Evolutionary conservation across 192 early-diverging fungal species (phyloP), one percentile per base, ranked within the genome.

Genomic region (Umbelopsis ramanniana): DNA sequence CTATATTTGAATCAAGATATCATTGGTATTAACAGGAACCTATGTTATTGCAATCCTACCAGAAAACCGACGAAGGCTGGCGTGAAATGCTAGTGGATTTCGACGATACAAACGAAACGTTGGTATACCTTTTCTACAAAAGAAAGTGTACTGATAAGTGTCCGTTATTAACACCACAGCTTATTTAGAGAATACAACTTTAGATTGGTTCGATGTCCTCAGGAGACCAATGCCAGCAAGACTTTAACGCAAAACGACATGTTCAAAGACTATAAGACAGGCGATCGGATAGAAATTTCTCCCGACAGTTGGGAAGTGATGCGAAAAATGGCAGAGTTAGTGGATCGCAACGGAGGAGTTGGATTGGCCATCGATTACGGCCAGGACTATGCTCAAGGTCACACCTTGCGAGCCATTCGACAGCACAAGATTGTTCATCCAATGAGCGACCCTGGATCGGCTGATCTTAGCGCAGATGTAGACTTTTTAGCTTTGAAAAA

Each of bases 351-450:
- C 46, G 86, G 85, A 19, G 97, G 97, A 19, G 79, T 86, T 37
- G 94, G 87, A 0, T 74, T 98, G 35, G 77, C 93, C 26, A 83
- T 97, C 52, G 97, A 99, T 85, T 99, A 99, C 74, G 97, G 97
- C 14, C 83, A 89, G 63, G 90, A 96, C 74, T 79, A 88, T 72
- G 77, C 88, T 0, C 87, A 89, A 71, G 85, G 89, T 7, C 90
- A 96, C 70, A 94, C 91, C 52, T 82, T 98, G 53, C 84, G 96
- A 67, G 97, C 92, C 7, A 94, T 99, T 60, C 86, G 82, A 66
- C 84, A 86, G 46, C 97, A 99, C 82, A 83, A 88, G 71, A 94
- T 96, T 75, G 84, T 87, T 5, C 81, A 92, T 76, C 85, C 90
- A 3, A 84, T 99, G n/a, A 89, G 84, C 37, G 70, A 79, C 11